Evolutionary conservation across 768 basidiomycete species (phyloP), one percentile per base, ranked within the genome.

Genomic region (Tulasnella sp.): DNA sequence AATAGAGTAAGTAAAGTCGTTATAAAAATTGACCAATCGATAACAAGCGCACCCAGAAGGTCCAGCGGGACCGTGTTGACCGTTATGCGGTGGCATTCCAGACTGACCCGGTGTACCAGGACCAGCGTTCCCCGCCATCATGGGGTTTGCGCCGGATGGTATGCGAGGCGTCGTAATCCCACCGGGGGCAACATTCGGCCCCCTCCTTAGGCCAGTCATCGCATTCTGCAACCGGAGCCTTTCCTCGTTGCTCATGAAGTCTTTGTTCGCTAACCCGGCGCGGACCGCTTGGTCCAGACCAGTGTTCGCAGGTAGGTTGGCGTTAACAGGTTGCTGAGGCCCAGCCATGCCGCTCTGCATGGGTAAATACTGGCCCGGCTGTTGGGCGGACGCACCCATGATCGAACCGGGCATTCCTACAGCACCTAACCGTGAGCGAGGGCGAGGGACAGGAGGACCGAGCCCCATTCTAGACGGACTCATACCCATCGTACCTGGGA

Each of bases 391-490:
- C 17, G 41, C 19, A 23, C 42, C 21, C 27, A 29, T 36, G 7
- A 45, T 27, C 41, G 37, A 35, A 1, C 29, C 55, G 9, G 42
- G 55, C 15, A 25, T 25, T 6, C 27, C 27, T 23, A 21, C 27
- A 6, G 2, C 11, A 25, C 46, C 27, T n/a, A n/a, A n/a, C n/a
- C n/a, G n/a, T n/a, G n/a, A n/a, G n/a, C n/a, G n/a, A n/a, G n/a
- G n/a, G n/a, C n/a, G n/a, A 8, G 46, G 46, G 15, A 1, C 15
- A 12, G 17, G 15, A n/a, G 46, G 46, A 19, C 23, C 34, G 25
- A 21, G 37, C 17, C 35, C 39, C 9, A 31, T n/a, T 40, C 52
- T 41, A 6, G 52, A 54, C 35, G 52, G 52, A 27, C 52, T 54
- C 39, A 54, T 54, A 11, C 36, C 52, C 12, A 29, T 29, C n/a